phyloP scores from a whole-genome alignment of 1,284 basidiomycete genomes.

The Ceratobasidium sp. region DNA sequence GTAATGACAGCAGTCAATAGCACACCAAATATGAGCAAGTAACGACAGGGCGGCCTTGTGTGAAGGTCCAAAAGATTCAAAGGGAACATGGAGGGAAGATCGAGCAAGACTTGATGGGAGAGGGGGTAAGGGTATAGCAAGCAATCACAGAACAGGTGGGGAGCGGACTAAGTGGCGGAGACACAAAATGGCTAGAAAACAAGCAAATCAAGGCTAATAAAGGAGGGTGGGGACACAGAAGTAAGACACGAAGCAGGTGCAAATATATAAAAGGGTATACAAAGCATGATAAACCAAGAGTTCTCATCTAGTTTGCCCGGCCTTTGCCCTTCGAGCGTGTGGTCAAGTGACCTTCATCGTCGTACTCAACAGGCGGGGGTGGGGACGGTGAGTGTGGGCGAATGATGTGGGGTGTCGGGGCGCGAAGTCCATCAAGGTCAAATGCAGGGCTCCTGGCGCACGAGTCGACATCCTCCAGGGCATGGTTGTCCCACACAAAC shows the following conservation, averaged over 20 bases:
- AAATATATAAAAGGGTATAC: background rate
- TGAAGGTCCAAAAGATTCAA: background rate
- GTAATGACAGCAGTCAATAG: background rate
- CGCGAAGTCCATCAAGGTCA: background rate
- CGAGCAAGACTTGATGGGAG: no score
- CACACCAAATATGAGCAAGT: no score
- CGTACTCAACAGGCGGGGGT: background rate
- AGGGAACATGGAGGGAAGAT: no score
- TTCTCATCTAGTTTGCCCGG: background rate
- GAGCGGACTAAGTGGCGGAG: background rate
- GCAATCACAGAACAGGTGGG: no score
- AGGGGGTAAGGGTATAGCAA: no score
- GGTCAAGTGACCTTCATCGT: background rate
- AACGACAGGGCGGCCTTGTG: no score
- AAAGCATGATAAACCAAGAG: background rate
- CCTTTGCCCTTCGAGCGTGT: constrained; percentile 27
- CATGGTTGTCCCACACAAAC: background rate
- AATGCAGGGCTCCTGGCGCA: no score
- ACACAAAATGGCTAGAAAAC: background rate
- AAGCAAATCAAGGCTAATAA: background rate
- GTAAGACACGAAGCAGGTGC: background rate
- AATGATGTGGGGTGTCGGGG: background rate
- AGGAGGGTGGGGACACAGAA: background rate
- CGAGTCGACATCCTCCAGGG: background rate
- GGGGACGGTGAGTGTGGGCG: background rate